phyloP scores from a whole-genome alignment of 352 stramenopile species.

The Phytophthora pluvialis region DNA sequence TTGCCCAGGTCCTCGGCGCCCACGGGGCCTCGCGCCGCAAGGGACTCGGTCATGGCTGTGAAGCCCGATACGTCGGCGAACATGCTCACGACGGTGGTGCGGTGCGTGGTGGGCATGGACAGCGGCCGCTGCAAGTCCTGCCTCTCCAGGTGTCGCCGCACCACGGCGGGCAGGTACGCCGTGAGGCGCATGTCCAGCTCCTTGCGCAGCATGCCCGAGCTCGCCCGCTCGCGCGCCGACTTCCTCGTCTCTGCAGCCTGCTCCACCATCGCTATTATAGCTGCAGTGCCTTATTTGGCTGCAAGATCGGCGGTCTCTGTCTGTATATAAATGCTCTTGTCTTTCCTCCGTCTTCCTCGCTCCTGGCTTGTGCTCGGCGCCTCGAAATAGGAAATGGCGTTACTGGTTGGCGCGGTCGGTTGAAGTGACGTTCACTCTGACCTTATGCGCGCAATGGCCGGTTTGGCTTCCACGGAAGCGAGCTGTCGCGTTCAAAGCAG shows the following conservation, averaged over 20 bases:
- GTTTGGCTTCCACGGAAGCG: constrained; percentile 36
- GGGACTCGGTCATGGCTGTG: constrained; percentile 92
- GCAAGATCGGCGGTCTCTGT: too few species aligned
- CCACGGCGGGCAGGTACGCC: constrained; percentile 81
- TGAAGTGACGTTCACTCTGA: constrained; percentile 44
- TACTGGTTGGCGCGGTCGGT: constrained; percentile 22
- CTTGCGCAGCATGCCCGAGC: constrained; percentile 61
- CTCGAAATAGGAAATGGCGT: constrained; percentile 49
- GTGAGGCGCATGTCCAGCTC: constrained; percentile 85
- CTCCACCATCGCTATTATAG: constrained; percentile 28
- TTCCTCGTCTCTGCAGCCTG: constrained; percentile 6
- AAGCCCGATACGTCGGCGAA: constrained; percentile 96
- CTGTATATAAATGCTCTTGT: constrained; percentile 13
- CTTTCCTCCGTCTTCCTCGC: neutral
- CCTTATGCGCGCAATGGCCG: constrained; percentile 23
- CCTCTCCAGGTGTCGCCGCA: constrained; percentile 77
- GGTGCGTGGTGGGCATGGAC: constrained; percentile 73
- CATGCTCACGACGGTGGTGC: constrained; percentile 87
- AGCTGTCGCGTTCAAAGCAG: constrained; percentile 14
- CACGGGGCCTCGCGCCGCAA: constrained; percentile 82
- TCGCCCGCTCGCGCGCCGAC: constrained; percentile 32
- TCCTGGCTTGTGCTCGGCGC: constrained; percentile 6
- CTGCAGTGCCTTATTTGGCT: too few species aligned
- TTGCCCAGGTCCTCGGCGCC: constrained; percentile 91
- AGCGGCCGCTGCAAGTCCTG: constrained; percentile 48